Percentiles rank a stretch among this genome's conserved stretches.
phyloP scores from a whole-genome alignment of 768 basidiomycete genomes.

The Melanogaster broomeanus region DNA sequence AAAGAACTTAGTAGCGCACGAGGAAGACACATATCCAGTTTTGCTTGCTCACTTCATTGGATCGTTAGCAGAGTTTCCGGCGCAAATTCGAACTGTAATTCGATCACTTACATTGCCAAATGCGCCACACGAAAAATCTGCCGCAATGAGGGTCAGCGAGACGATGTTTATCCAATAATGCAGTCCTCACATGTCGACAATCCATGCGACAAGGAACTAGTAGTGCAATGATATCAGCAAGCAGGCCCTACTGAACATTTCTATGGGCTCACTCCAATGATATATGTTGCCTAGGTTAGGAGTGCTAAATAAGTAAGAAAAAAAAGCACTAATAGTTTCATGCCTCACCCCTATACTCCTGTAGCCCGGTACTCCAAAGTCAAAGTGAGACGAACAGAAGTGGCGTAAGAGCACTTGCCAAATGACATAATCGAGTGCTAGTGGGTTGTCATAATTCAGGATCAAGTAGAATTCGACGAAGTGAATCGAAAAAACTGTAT shows the following conservation, averaged over 20 bases:
- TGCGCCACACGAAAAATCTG: conserved; percentile 21
- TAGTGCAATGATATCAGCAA: background rate
- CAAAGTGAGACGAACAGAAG: background rate
- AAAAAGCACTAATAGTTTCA: background rate
- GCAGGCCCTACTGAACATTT: background rate
- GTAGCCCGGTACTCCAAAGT: background rate
- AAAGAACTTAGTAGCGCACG: conserved; percentile 1
- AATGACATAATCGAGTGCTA: background rate
- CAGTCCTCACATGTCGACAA: conserved; percentile 6
- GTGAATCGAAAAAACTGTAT: conserved; percentile 14
- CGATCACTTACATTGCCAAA: conserved; percentile 14
- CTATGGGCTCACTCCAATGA: conserved; percentile 6
- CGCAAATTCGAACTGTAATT: background rate
- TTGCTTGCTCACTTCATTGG: conserved; percentile 11
- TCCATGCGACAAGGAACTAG: conserved; percentile 4
- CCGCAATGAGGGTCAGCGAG: background rate
- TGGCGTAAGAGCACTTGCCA: conserved; percentile 7
- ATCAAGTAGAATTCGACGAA: conserved; percentile 16
- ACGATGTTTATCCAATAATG: background rate
- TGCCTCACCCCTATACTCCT: conserved; percentile 13
- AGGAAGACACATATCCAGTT: conserved; percentile 9
- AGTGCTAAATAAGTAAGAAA: background rate
- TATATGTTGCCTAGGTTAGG: conserved; percentile 4
- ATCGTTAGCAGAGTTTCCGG: background rate
- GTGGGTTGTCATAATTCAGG: conserved; percentile 7